Evolutionary conservation across 2,329 filamentous ascomycete genomes (phyloP).

Genomic region (Cladophialophora immunda): DNA sequence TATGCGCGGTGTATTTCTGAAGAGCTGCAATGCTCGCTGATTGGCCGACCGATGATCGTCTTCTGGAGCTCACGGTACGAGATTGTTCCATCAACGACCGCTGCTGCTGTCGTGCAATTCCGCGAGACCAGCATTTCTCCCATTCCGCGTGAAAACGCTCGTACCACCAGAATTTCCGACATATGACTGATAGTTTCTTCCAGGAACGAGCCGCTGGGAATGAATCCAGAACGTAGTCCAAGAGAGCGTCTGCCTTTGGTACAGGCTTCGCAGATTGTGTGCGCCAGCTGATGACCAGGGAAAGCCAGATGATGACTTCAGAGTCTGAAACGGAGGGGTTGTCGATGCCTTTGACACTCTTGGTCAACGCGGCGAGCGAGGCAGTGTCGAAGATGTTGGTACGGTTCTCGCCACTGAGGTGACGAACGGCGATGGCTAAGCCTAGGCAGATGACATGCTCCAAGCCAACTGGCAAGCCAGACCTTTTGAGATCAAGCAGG

Average conservation of each 20-base stretch:
- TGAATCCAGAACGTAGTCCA: constrained; percentile 30
- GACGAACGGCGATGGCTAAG: constrained; percentile 29
- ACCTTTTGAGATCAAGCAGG: constrained; percentile 27
- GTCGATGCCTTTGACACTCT: constrained; percentile 30
- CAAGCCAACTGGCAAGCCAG: constrained; percentile 23
- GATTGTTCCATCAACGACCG: not conserved
- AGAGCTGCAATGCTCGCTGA: not conserved
- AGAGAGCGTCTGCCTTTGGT: constrained; percentile 22
- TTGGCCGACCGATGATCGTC: not conserved
- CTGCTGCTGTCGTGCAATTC: constrained; percentile 11
- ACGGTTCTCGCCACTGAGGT: constrained; percentile 33
- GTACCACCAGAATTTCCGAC: constrained; percentile 36
- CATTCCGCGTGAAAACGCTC: constrained; percentile 28
- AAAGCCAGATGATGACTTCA: constrained; percentile 33
- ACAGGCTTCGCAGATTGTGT: constrained; percentile 27
- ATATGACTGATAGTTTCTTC: constrained; percentile 29
- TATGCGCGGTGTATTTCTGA: not conserved
- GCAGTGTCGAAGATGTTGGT: constrained; percentile 33
- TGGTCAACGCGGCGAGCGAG: constrained; percentile 21
- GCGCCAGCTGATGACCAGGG: constrained; percentile 31
- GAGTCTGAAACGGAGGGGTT: constrained; percentile 24
- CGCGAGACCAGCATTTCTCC: constrained; percentile 26
- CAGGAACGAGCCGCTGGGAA: constrained; percentile 30
- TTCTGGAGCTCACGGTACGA: not conserved
- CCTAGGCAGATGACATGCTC: constrained; percentile 32